Evolutionary conservation across 2,329 filamentous ascomycete genomes (phyloP), one percentile per base, ranked within the genome.

Genomic region (Coniochaeta sp.): DNA sequence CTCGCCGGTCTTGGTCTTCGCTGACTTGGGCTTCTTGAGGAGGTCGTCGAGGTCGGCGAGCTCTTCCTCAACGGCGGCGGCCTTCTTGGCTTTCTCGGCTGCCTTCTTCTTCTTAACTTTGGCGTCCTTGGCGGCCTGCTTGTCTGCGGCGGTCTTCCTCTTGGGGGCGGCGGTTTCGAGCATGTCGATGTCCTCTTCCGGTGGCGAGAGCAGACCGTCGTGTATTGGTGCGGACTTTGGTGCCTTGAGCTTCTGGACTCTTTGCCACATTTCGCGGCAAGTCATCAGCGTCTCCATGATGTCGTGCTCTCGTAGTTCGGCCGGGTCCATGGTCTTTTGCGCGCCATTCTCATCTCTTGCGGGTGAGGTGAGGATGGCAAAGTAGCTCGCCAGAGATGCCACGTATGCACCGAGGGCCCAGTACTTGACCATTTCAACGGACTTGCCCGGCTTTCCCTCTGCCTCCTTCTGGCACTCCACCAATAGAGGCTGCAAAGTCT

Each of bases 351-450:
- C 71, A 53, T 84, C 82, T 48, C 84, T 77, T 2, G 85, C 79
- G 1, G 89, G 85, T 0, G 90, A 95, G 10, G 90, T 89, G n/a
- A 99, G 73, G 31, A 97, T 80, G 32, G 91, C 89, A 67, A 99
- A 96, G 68, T 99, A 99, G 82, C 96, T 91, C 48, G 88, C 86
- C 58, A 99, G 76, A 1, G 89, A 80, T 40, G 88, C 90, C 20
- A 97, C 75, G 64, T 99, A 97, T 53, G 91, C 89, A 5, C 89
- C 86, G 33, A 95, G 75, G 10, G 91, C 83, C 67, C 89, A 85
- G 64, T 87, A 85, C 66, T 92, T 94, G 53, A 89, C 76, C 8
- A 84, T 74, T 20, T 80, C 73, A n/a, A 86, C 66, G 2, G 81
- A 81, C 52, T 71, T 75, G 54, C 66, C 70, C 10, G 70, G 67